Evolutionary conservation across 192 early-diverging fungal species (phyloP).

Genomic region (Dissophora globulifera): DNA sequence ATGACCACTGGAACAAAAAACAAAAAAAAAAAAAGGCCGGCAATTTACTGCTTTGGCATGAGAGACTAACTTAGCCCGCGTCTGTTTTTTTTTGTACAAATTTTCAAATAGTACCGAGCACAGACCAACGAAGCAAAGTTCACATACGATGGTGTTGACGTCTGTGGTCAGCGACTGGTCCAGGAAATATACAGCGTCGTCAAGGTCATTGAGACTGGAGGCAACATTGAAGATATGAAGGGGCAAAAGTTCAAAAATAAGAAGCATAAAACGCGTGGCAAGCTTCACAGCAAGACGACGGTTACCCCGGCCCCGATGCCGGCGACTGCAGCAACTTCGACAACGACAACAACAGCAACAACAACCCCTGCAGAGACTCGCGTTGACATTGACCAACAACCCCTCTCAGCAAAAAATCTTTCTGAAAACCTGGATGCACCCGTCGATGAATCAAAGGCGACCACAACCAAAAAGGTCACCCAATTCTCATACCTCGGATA

Average conservation of each 20-base stretch:
- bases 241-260: slow-evolving; percentile 26
- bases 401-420: neutral
- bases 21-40: too few species aligned
- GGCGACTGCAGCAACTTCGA: too few species aligned
- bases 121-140: slow-evolving; percentile 55
- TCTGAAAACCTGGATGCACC: neutral
- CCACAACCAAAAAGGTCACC: too few species aligned
- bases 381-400: too few species aligned
- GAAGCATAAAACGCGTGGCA: too few species aligned
- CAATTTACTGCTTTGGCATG: neutral
- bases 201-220: slow-evolving; percentile 24
- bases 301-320: too few species aligned
- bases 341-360: neutral
- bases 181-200: slow-evolving; percentile 50
- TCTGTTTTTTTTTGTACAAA: neutral
- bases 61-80: neutral
- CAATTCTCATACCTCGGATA: slow-evolving; percentile 64
- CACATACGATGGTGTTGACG: slow-evolving; percentile 67
- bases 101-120: slow-evolving; percentile 63
- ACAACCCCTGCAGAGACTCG: neutral
- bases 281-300: too few species aligned
- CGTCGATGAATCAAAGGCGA: too few species aligned
- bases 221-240: slow-evolving; percentile 50
- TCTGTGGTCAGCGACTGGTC: slow-evolving; percentile 62
- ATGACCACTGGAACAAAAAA: too few species aligned